These are phyloP conservation scores for Diospyros lotus DNA, from an alignment of 148 eudicot species.

Conservation along the genomic window DNA sequence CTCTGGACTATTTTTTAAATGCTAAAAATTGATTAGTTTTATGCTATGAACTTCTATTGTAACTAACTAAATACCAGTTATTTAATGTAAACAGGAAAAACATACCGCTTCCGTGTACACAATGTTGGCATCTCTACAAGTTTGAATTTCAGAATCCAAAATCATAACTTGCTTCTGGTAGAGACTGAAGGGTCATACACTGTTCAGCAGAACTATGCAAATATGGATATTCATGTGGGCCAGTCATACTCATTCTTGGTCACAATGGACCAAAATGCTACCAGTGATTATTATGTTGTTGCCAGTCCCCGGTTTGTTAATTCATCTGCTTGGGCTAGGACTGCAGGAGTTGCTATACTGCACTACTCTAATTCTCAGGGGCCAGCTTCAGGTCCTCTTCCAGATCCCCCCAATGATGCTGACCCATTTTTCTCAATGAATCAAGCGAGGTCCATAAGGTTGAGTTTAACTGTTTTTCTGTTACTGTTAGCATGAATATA, in stretches of 20 bases:
- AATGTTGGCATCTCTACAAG: constrained; percentile 91
- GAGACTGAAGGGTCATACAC: constrained; percentile 99
- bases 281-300: constrained; percentile 87
- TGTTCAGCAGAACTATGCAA: constrained; percentile 83
- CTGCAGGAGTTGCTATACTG: constrained; percentile 79
- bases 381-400: constrained; percentile 97
- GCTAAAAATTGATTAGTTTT: not conserved
- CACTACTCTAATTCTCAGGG: constrained; percentile 91
- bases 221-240: constrained; percentile 98
- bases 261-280: constrained; percentile 93
- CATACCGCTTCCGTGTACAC: constrained; percentile 83
- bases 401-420: constrained; percentile 70
- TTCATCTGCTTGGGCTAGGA: constrained; percentile 50
- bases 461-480: constrained; percentile 27
- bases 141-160: constrained; percentile 96
- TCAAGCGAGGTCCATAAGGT: constrained; percentile 99
- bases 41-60: not conserved
- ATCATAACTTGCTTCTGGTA: constrained; percentile 82
- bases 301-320: constrained; percentile 87
- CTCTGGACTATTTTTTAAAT: not conserved
- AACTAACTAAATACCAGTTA: not conserved
- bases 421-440: constrained; percentile 90
- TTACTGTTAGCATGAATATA: constrained; percentile 9
- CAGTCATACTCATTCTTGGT: constrained; percentile 94
- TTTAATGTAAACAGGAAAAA: constrained; percentile 61